Evolutionary conservation across 805 yeast species (phyloP), one percentile per base, ranked within the genome.

Genomic region (Candida oleophila): DNA sequence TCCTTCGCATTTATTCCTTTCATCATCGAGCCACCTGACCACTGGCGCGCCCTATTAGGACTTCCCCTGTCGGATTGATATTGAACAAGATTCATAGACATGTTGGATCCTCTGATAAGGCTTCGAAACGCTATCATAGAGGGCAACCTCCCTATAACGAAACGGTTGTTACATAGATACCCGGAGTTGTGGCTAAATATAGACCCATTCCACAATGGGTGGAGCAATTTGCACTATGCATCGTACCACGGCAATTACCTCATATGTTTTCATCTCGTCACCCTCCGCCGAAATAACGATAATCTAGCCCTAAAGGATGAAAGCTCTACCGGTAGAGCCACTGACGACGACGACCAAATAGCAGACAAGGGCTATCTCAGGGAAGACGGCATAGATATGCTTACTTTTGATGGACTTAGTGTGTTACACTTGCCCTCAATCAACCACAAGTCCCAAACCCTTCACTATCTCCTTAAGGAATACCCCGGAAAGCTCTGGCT

Each of bases 151-250:
- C 62, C 71, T 28, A 66, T 70, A 22, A 67, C 73, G 18, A 65
- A 68, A 42, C 61, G 76, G 14, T 56, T 72, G 5, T 50, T 72
- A 11, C 54, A 59, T 22, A 60, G 74, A 20, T 70, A 63, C 45
- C 77, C 77, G 11, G 74, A 69, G 19, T 61, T 72, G 43, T 72
- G 77, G 77, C 64, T 72, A 38, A 72, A 72, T 49, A 58, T 60
- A 14, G 74, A 72, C 51, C 58, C 68, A 14, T 30, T 39, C 32
- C 22, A 64, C 39, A 47, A 58, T 18, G 77, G 77, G 25, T 72
- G 76, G 76, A 54, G 64, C 43, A 72, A 71, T 49, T 63, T 72
- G 38, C 76, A 72, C 56, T 71, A 68, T 53, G 72, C 75, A 7
- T 57, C 70, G 9, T 70, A 57, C 51, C 55, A 67, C 47, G 77